These are phyloP conservation scores for Yamadazyma aaseri DNA, from an alignment of 1,139 yeast genomes.

Conservation along the genomic window DNA sequence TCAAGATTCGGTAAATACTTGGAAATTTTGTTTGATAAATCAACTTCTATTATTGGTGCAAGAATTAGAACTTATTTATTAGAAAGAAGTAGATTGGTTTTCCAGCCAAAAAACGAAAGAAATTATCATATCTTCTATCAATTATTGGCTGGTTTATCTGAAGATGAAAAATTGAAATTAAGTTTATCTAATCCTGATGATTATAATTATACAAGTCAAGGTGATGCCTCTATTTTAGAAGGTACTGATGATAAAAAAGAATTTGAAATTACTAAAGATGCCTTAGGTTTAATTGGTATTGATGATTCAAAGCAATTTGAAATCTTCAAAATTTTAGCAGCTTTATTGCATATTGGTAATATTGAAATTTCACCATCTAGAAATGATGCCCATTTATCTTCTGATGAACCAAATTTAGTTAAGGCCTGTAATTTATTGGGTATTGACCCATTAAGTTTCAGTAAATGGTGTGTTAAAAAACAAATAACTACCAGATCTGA, in stretches of 20 bases:
- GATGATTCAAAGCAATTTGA: constrained; percentile 55
- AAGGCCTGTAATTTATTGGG: constrained; percentile 88
- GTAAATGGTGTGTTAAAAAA: constrained; percentile 92
- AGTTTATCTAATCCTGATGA: constrained; percentile 65
- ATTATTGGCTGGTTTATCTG: constrained; percentile 72
- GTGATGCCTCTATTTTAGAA: constrained; percentile 69
- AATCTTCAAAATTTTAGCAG: constrained; percentile 81
- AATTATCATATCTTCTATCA: constrained; percentile 97
- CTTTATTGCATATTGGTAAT: constrained; percentile 90
- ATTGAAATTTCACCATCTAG: constrained; percentile 85
- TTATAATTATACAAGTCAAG: constrained; percentile 85
- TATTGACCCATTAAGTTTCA: constrained; percentile 67
- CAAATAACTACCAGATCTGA: constrained; percentile 93
- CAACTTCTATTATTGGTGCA: constrained; percentile 87
- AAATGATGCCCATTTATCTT: constrained; percentile 75
- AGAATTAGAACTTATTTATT: constrained; percentile 87
- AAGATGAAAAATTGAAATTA: constrained; percentile 55
- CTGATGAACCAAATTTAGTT: constrained; percentile 83
- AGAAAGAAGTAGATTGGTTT: constrained; percentile 91
- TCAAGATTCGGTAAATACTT: constrained; percentile 96
- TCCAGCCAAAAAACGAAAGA: constrained; percentile 86
- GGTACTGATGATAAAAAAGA: constrained; percentile 85
- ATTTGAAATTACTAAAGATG: constrained; percentile 69
- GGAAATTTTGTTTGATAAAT: constrained; percentile 78
- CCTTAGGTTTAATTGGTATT: constrained; percentile 79